Evolutionary conservation across 2,329 filamentous ascomycete genomes (phyloP), one percentile per base, ranked within the genome.

Genomic region (Curvularia eragrostidis): DNA sequence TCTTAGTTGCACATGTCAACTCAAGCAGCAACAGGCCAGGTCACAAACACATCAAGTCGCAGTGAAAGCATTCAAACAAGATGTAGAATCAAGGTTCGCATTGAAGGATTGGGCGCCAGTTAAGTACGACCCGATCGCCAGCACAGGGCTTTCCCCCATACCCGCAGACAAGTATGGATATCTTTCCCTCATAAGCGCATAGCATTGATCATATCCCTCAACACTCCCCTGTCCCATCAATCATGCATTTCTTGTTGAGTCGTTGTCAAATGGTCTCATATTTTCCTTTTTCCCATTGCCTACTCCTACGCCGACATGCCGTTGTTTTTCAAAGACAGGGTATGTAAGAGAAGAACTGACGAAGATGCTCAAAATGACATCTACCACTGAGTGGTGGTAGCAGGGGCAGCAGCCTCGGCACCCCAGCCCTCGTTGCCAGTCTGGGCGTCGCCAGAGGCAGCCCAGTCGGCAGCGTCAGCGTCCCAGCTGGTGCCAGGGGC

Each of bases 111-210:
- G 89, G 88, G 89, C 46, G 89, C 93, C 91, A 89, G 83, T 94
- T 78, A 96, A 94, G 91, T 91, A 87, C 87, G 64, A 88, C 90
- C 89, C 86, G 85, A 72, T 86, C 86, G 84, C 86, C 83, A 87
- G 84, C 87, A 95, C 93, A 97, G 93, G 94, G 94, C 94, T 93
- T 97, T 98, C 94, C 93, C 93, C 92, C 89, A 81, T 77, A 71
- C 61, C 59, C 55, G 49, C 50, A 18, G 19, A 43, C 23, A 44
- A 48, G 79, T 78, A 80, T 85, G 92, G 89, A 67, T 97, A 93
- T 98, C 94, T 98, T 98, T 98, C 94, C 94, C 93, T 97, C 93
- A 90, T 97, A 85, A 97, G 93, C 89, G 88, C 89, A 83, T 81
- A 84, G 70, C 71, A 71, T 71, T 68, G 72, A 75, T 74, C 65